phyloP scores from a whole-genome alignment of 176 grass and related monocot genomes.

The Elaeis guineensis region DNA sequence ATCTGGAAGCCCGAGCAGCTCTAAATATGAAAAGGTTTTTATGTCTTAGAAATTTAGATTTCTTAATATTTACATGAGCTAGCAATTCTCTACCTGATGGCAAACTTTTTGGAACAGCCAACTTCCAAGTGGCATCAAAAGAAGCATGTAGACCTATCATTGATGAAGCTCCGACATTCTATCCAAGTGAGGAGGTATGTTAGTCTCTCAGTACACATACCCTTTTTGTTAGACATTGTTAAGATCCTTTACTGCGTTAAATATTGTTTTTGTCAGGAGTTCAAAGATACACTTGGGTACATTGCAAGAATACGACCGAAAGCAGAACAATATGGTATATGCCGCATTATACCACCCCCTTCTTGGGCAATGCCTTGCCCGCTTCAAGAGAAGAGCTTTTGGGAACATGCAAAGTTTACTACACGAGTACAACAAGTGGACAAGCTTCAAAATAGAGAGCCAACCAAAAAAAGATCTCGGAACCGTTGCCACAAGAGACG shows the following conservation, averaged over 20 bases:
- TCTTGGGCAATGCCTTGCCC: conserved; percentile 68
- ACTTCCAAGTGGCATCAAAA: conserved; percentile 36
- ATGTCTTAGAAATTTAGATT: neutral
- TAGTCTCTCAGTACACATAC: neutral
- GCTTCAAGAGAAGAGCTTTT: conserved; percentile 72
- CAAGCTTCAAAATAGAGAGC: conserved; percentile 90
- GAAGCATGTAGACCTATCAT: conserved; percentile 60
- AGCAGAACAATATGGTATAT: conserved; percentile 87
- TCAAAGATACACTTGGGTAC: conserved; percentile 78
- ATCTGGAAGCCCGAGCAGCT: conserved; percentile 20
- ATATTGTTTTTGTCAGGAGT: conserved; percentile 52
- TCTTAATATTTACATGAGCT: conserved; percentile 5
- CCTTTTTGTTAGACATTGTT: conserved; percentile 4
- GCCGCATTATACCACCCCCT: conserved; percentile 72
- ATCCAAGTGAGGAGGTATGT: conserved; percentile 86
- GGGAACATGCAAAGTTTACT: conserved; percentile 53
- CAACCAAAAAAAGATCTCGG: conserved; percentile 50
- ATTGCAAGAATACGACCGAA: conserved; percentile 54
- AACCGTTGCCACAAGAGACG: conserved; percentile 55
- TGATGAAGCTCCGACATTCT: conserved; percentile 73
- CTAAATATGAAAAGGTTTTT: conserved; percentile 13
- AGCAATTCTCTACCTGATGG: neutral
- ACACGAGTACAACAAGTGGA: conserved; percentile 92
- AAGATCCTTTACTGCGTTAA: conserved; percentile 3
- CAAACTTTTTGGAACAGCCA: conserved; percentile 20